Evolutionary conservation across 805 yeast genomes (phyloP).

Genomic region (Saccharomycopsis vini): DNA sequence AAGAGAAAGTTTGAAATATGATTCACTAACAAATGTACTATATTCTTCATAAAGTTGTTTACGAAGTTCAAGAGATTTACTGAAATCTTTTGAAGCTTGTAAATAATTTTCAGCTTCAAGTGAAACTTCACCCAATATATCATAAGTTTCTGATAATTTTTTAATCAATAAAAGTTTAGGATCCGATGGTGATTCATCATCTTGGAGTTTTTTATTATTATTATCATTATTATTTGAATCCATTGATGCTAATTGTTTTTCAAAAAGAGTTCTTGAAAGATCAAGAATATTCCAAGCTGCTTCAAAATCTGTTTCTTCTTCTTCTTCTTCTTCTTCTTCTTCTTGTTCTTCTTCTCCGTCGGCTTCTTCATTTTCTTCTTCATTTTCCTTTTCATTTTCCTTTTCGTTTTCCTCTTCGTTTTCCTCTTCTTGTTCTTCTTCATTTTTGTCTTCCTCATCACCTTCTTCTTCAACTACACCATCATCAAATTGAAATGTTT

Average conservation of each 20-base stretch:
- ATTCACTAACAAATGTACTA: conserved; percentile 58
- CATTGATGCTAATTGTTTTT: conserved; percentile 31
- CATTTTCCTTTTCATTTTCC: conserved; percentile 27
- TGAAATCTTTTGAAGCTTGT: conserved; percentile 68
- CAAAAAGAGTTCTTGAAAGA: conserved; percentile 60
- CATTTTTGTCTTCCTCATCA: conserved; percentile 24
- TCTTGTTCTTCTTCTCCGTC: conserved; percentile 18
- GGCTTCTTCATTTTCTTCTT: conserved; percentile 23
- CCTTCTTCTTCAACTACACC: conserved; percentile 23
- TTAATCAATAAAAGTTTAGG: conserved; percentile 30
- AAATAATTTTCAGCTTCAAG: conserved; percentile 81
- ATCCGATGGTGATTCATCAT: conserved; percentile 23
- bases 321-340: conserved; percentile 24
- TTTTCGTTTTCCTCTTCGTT: conserved; percentile 18
- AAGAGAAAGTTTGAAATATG: conserved; percentile 70
- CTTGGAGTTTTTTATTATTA: conserved; percentile 24
- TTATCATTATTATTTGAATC: conserved; percentile 15
- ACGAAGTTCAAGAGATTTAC: conserved; percentile 46
- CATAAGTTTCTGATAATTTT: conserved; percentile 66
- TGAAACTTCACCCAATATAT: conserved; percentile 80
- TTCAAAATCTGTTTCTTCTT: conserved; percentile 40
- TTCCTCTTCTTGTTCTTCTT: conserved; percentile 24
- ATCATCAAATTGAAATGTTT: conserved; percentile 17
- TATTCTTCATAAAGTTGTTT: conserved; percentile 37
- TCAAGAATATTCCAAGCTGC: conserved; percentile 85